These are phyloP conservation scores for Aspergillus phoenicis DNA, from an alignment of 2,329 filamentous ascomycete species.

Conservation along the genomic window DNA sequence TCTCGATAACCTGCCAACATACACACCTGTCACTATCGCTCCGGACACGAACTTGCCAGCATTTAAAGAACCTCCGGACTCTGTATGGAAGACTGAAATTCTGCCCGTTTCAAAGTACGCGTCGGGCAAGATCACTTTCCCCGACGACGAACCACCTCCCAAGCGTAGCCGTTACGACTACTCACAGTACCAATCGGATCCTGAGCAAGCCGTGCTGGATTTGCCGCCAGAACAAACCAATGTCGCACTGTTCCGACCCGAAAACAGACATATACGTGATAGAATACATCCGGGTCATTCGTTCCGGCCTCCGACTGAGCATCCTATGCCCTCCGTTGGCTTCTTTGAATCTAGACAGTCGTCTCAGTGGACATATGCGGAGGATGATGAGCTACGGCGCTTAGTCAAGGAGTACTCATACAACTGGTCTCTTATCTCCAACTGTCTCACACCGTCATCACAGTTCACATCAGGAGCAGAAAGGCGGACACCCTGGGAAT, in stretches of 20 bases:
- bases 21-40: conserved; percentile 61
- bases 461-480: conserved; percentile 83
- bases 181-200: conserved; percentile 69
- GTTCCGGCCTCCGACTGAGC: conserved; percentile 89
- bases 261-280: conserved; percentile 87
- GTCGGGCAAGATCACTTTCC: conserved; percentile 74
- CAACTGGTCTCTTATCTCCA: conserved; percentile 95
- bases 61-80: conserved; percentile 67
- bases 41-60: conserved; percentile 60
- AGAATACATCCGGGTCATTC: conserved; percentile 87
- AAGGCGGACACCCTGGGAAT: conserved; percentile 94
- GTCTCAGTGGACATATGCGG: conserved; percentile 87
- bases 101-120: conserved; percentile 86
- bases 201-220: conserved; percentile 54
- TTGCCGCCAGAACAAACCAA: conserved; percentile 70
- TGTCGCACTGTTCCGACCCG: conserved; percentile 84
- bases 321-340: conserved; percentile 82
- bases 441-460: conserved; percentile 72
- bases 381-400: conserved; percentile 85
- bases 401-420: conserved; percentile 92
- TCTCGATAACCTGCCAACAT: conserved; percentile 78
- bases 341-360: conserved; percentile 88
- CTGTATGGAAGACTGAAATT: conserved; percentile 73
- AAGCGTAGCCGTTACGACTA: conserved; percentile 86
- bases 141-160: conserved; percentile 63